Evolutionary conservation across 257 asterid genomes (phyloP), one percentile per base, ranked within the genome.

Genomic region (Nicotiana sylvestris): DNA sequence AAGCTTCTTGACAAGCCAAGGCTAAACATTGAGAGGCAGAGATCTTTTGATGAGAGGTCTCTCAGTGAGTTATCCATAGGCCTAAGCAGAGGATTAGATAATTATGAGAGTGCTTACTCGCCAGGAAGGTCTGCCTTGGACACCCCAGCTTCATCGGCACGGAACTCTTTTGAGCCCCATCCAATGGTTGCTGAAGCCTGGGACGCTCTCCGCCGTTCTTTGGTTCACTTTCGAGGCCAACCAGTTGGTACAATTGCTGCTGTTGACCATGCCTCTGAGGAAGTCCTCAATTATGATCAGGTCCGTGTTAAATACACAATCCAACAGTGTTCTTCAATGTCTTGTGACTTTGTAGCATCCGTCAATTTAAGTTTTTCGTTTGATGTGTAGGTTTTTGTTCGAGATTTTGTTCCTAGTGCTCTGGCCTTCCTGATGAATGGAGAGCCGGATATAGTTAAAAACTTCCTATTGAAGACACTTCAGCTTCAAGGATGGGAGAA

Each of bases 161-260:
- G 90, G 12, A 89, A 89, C 82, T 93, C 97, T 81, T 90, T 93
- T 80, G 97, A 92, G 89, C 97, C 95, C 17, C 98, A 93, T 66
- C 98, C 98, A 53, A 90, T 92, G 85, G 90, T 93, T 86, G 95
- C 91, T 13, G 98, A 93, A 49, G 97, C 98, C 11, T 93, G 98
- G 98, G 97, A 91, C 16, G 88, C 98, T 29, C 94, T 93, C 32
- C 89, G 94, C 43, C 87, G 92, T 32, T 92, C 97, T 0, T 37
- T 93, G 87, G 97, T 93, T 65, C 82, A 84, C 83, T 93, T 93
- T 32, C 82, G 97, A n/a, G 89, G 87, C 30, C 97, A 93, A 33
- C 98, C 98, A 2, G 98, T 93, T 76, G 98, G 98, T 67, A 93
- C 97, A 10, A 92, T 93, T 77, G 98, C 98, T 37, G 98, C 98